phyloP scores from a whole-genome alignment of 805 yeast genomes.

The Yarrowia yakushimensis region DNA sequence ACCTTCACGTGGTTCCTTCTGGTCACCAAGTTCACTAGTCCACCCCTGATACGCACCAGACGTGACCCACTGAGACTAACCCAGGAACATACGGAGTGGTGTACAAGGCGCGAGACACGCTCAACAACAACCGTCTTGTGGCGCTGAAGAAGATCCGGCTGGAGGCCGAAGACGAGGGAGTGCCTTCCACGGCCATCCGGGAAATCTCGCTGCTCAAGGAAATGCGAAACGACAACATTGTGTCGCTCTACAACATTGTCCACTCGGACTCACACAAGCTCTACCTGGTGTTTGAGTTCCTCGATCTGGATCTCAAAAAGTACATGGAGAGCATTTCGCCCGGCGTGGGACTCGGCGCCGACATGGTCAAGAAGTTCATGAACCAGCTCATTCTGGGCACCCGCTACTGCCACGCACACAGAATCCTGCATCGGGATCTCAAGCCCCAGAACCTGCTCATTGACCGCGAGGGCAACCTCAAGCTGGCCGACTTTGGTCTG shows the following conservation, averaged over 20 bases:
- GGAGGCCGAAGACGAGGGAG: slow-evolving; percentile 97
- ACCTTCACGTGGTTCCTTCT: too few relatives aligned
- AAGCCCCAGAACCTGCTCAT: slow-evolving; percentile 94
- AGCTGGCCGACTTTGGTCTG: slow-evolving; percentile 93
- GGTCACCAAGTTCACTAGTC: too few relatives aligned
- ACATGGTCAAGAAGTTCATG: slow-evolving; percentile 85
- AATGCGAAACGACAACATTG: slow-evolving; percentile 89
- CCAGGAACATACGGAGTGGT: slow-evolving; percentile 94
- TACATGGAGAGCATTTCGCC: slow-evolving; percentile 87
- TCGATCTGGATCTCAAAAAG: slow-evolving; percentile 90
- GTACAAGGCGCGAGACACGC: slow-evolving; percentile 87
- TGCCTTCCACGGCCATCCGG: slow-evolving; percentile 96
- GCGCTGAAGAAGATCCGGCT: slow-evolving; percentile 92
- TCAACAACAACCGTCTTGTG: slow-evolving; percentile 87
- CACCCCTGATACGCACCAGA: too few relatives aligned
- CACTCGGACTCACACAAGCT: slow-evolving; percentile 92
- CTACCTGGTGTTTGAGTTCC: slow-evolving; percentile 86
- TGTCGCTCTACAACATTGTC: slow-evolving; percentile 85
- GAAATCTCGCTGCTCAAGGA: slow-evolving; percentile 94
- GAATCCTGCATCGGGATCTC: slow-evolving; percentile 77
- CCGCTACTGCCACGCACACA: slow-evolving; percentile 77
- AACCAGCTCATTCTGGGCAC: slow-evolving; percentile 88
- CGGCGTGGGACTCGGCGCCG: slow-evolving; percentile 68
- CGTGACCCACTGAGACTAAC: too few relatives aligned
- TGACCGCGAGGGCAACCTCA: slow-evolving; percentile 83